Base-by-base conservation (phyloP, 371 early-diverging fungal species). In the Rhizopus microsporus region DNA sequence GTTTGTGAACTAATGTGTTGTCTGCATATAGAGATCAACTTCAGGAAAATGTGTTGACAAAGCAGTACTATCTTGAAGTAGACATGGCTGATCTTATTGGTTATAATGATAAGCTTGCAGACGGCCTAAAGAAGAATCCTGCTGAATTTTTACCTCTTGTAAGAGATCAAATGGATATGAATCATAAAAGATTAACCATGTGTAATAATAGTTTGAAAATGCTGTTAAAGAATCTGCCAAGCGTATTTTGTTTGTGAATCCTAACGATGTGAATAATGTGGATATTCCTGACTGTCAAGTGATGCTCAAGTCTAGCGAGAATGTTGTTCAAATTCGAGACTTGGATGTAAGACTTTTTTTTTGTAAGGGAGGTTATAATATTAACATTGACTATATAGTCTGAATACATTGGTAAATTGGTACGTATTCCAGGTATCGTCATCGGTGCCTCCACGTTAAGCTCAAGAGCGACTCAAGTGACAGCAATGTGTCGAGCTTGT, bases 371-470 rank as follows among this genome's bases (percentile, higher is more conserved):
- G 15, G 15, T 5, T 10, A 42, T 15, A n/a, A 13, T 42, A 10
- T 42, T 29, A 5, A 23, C 38, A n/a, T 45, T 42, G 31, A 54
- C 44, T 43, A 32, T 13, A n/a, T 59, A 95, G 88, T 86, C 98
- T 47, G 77, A 84, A 48, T 86, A 90, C 58, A 93, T 97, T 59
- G 94, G 95, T 47, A 96, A 94, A 68, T 85, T 99, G 32, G 93
- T 99, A 50, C 90, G 94, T 37, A 86, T 99, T 47, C 87, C 95
- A 13, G 99, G 99, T 46, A 99, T 99, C 57, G 90, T 99, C 38
- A 96, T 99, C 63, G 92, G 94, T 5, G 95, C 98, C 2, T 93
- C 95, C 4, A 88, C 94, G n/a, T 72, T 94, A 46, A 78, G 90
- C 47, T 88, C 93, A 13, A 90, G 98, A 80, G 93, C 96, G 1